Conservation (phyloP, 1,284 basidiomycete genomes). For the Coniophora puteana region DNA sequence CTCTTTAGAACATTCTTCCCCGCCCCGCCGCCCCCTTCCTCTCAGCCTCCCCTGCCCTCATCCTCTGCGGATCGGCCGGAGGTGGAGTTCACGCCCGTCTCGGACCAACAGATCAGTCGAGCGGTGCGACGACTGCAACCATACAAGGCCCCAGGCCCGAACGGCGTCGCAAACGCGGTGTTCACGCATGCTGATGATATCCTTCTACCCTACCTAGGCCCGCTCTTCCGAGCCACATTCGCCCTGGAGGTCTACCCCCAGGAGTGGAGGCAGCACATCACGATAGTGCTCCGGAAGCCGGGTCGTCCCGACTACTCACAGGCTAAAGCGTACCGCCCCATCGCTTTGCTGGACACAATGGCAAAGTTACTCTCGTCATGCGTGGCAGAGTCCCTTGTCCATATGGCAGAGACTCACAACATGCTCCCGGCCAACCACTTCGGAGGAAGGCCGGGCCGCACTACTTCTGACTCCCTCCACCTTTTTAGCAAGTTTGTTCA, state of each 20-base stretch:
- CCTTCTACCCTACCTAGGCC: conserved; percentile 22
- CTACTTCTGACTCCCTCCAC: conserved; percentile 35
- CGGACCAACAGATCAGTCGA: not conserved
- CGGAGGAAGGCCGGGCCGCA: conserved; percentile 30
- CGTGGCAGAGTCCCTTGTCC: conserved; percentile 19
- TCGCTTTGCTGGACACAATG: conserved; percentile 34
- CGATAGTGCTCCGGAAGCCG: conserved; percentile 36
- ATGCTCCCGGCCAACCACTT: conserved; percentile 28
- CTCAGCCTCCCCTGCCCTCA: no score
- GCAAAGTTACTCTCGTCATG: conserved; percentile 30
- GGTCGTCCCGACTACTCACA: conserved; percentile 31
- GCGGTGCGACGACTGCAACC: conserved; percentile 14
- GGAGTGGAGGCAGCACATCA: conserved; percentile 28
- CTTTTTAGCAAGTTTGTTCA: conserved; percentile 26
- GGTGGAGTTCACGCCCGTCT: not conserved
- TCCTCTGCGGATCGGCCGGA: no score
- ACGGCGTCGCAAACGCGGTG: conserved; percentile 33
- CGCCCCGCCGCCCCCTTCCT: no score
- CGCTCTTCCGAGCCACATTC: conserved; percentile 28
- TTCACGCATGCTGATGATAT: conserved; percentile 21
- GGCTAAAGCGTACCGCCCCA: conserved; percentile 35
- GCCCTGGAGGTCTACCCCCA: conserved; percentile 23
- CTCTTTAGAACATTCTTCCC: not conserved
- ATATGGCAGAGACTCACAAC: conserved; percentile 17
- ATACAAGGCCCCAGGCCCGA: conserved; percentile 34